A percentile compares a stretch with the other conserved stretches of the same genome.
phyloP scores from a whole-genome alignment of 768 basidiomycete genomes.

The Mrakia blollopis region DNA sequence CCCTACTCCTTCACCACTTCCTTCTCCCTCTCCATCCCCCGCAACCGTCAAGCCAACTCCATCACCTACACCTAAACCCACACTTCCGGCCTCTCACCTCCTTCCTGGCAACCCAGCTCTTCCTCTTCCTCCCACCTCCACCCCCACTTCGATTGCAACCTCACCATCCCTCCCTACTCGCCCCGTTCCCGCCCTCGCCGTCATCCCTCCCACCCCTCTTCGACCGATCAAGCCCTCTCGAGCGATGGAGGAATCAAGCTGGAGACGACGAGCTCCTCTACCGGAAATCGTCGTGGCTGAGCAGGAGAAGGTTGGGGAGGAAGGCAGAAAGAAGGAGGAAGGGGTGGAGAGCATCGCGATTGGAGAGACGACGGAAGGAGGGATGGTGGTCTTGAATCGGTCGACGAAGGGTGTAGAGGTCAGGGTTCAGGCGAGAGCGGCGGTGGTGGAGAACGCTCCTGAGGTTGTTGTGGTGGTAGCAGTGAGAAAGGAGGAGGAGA shows the following conservation, averaged over 20 bases:
- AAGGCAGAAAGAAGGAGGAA: neutral
- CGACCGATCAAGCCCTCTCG: neutral
- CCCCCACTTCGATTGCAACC: neutral
- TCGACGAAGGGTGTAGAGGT: neutral
- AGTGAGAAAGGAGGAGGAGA: neutral
- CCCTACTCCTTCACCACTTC: too few relatives aligned
- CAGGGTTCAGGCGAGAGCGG: neutral
- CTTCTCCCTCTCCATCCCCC: neutral
- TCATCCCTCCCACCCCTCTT: slow-evolving; percentile 12
- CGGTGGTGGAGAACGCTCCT: neutral
- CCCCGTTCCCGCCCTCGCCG: neutral
- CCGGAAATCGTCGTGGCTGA: neutral
- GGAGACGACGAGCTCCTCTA: slow-evolving; percentile 1
- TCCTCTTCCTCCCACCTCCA: neutral
- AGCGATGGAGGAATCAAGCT: slow-evolving; percentile 27
- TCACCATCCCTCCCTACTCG: neutral
- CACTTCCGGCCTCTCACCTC: neutral
- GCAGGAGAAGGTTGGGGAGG: neutral
- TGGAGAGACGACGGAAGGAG: neutral
- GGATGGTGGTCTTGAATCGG: neutral
- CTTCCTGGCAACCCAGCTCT: neutral
- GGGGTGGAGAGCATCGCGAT: neutral
- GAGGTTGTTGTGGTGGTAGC: neutral
- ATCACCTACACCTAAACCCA: neutral
- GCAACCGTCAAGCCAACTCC: neutral